These are phyloP conservation scores for Endoconidiophora polonica DNA, from an alignment of 2,329 filamentous ascomycete species.

Conservation along the genomic window DNA sequence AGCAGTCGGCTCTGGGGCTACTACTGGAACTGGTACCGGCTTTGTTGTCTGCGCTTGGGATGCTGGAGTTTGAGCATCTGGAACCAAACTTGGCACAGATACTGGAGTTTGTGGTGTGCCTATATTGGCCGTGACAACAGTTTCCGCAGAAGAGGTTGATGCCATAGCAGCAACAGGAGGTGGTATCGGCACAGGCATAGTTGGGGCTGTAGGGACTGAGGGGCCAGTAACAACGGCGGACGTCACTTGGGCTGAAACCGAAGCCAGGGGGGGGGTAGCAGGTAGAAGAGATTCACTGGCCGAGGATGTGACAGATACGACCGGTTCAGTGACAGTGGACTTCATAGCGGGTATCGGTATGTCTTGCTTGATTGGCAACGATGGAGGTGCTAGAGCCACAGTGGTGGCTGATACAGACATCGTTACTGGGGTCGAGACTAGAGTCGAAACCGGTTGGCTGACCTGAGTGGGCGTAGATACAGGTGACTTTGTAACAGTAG, in stretches of 20 bases:
- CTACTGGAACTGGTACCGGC: background rate
- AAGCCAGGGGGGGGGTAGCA: background rate
- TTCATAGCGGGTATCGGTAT: too few species aligned
- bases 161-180: background rate
- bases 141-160: background rate
- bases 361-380: background rate
- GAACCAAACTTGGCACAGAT: background rate
- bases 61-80: background rate
- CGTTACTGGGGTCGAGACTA: too few species aligned
- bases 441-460: too few species aligned
- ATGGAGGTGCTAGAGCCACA: background rate
- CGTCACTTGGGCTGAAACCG: background rate
- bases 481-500: background rate
- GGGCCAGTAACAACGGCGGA: background rate
- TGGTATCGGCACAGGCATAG: background rate
- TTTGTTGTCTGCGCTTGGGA: background rate
- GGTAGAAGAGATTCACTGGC: too few species aligned
- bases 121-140: too few species aligned
- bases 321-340: too few species aligned
- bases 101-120: background rate
- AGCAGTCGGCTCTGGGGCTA: background rate
- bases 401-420: background rate
- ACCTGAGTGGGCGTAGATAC: background rate
- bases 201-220: background rate
- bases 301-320: too few species aligned